Conservation (phyloP, 768 basidiomycete species). For the Rhodocollybia butyracea region DNA sequence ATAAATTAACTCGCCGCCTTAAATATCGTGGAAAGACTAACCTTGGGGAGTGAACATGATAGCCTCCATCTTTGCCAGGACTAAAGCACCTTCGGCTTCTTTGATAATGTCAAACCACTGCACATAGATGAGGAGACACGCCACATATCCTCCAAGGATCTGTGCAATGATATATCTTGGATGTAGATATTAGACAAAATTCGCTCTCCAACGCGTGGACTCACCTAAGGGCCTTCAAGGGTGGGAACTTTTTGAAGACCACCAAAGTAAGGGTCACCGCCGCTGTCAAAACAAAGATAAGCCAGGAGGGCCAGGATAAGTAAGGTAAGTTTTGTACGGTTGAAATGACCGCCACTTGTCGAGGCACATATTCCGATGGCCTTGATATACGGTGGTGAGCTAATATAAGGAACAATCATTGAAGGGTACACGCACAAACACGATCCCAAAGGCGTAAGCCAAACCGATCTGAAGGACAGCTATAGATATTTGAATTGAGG, state of each 20-base stretch:
- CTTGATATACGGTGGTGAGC: no score
- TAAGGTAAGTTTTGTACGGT: no score
- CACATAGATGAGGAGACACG: constrained; percentile 54
- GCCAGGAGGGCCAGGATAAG: no score
- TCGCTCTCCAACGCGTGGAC: no score
- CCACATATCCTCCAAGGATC: constrained; percentile 62
- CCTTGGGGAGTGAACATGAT: constrained; percentile 37
- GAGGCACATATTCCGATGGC: constrained; percentile 46
- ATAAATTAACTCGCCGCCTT: no score
- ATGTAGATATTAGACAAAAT: no score
- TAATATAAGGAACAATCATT: no score
- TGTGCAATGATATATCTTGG: constrained; percentile 64
- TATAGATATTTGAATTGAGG: constrained; percentile 18
- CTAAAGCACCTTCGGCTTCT: constrained; percentile 26
- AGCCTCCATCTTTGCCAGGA: constrained; percentile 21
- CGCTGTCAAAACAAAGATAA: no score
- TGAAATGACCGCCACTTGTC: constrained; percentile 65
- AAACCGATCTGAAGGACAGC: constrained; percentile 56
- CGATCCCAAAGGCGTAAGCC: constrained; percentile 56
- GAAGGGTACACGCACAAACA: no score
- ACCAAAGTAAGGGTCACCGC: constrained; percentile 51
- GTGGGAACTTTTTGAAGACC: constrained; percentile 54
- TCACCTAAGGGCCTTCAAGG: constrained; percentile 47
- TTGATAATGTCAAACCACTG: constrained; percentile 56
- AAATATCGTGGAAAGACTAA: no score